Percentiles rank a stretch among this genome's conserved stretches.
phyloP scores from a whole-genome alignment of 306 rosid species.

The Citrullus amarus region DNA sequence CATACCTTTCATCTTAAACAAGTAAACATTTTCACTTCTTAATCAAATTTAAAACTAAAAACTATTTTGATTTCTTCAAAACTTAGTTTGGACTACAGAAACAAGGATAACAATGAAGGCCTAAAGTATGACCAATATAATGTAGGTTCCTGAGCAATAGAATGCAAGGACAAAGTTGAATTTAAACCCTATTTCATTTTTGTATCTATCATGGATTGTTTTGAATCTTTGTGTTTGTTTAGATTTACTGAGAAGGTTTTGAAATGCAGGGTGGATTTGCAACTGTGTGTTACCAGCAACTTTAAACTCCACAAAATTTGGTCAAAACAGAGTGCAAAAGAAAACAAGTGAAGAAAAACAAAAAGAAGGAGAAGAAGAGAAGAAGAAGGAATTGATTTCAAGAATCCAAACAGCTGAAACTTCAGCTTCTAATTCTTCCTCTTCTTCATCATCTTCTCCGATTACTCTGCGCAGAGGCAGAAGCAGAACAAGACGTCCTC shows the following conservation, averaged over 20 bases:
- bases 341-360: conserved; percentile 49
- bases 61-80: too few relatives aligned
- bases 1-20: too few relatives aligned
- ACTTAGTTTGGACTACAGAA: too few relatives aligned
- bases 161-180: too few relatives aligned
- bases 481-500: conserved; percentile 67
- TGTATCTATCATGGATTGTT: background rate
- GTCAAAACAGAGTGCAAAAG: conserved; percentile 56
- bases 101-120: too few relatives aligned
- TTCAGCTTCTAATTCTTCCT: conserved; percentile 28
- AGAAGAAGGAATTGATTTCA: conserved; percentile 24
- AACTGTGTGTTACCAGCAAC: conserved; percentile 84
- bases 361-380: background rate
- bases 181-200: background rate
- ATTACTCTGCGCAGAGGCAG: conserved; percentile 54
- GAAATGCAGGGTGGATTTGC: conserved; percentile 62
- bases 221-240: background rate
- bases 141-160: too few relatives aligned
- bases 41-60: too few relatives aligned
- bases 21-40: too few relatives aligned
- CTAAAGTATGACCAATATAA: too few relatives aligned
- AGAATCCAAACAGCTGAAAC: conserved; percentile 22
- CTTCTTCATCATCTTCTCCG: conserved; percentile 42
- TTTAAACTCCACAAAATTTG: conserved; percentile 55
- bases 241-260: background rate